Percentiles rank a stretch among this genome's conserved stretches.
Evolutionary conservation across 1,139 yeast genomes (phyloP).

Genomic region (Saccharomycopsis phalli): DNA sequence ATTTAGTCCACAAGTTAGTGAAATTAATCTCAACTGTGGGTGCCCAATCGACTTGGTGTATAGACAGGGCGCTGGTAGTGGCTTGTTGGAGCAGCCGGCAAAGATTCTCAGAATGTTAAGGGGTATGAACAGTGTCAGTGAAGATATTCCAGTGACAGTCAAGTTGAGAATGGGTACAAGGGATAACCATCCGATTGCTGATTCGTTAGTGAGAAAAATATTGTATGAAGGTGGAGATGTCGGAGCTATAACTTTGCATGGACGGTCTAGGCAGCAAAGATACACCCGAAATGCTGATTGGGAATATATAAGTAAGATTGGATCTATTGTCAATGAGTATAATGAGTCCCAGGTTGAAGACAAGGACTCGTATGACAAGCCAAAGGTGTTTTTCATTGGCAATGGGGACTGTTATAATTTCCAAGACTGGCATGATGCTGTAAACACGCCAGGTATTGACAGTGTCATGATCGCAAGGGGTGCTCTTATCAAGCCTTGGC

Average conservation of each 20-base stretch:
- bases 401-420: conserved; percentile 87
- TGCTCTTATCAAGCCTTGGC: conserved; percentile 97
- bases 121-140: conserved; percentile 83
- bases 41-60: conserved; percentile 93
- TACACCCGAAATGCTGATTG: conserved; percentile 90
- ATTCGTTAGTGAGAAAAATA: conserved; percentile 57
- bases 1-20: conserved; percentile 49
- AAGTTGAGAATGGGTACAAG: conserved; percentile 87
- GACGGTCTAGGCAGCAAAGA: conserved; percentile 92
- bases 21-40: conserved; percentile 87
- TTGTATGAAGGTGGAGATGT: conserved; percentile 64
- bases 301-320: conserved; percentile 77
- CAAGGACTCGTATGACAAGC: conserved; percentile 39
- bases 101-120: conserved; percentile 67
- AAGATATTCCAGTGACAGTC: conserved; percentile 85
- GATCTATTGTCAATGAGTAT: conserved; percentile 48
- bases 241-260: conserved; percentile 90
- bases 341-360: conserved; percentile 45
- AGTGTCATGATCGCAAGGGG: conserved; percentile 98
- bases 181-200: conserved; percentile 84
- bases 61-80: conserved; percentile 94
- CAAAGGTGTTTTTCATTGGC: conserved; percentile 61
- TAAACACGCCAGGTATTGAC: conserved; percentile 65
- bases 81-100: conserved; percentile 83
- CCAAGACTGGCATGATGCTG: conserved; percentile 84